Conservation (phyloP, 163 green algal genomes). For the Scenedesmus sp. region DNA sequence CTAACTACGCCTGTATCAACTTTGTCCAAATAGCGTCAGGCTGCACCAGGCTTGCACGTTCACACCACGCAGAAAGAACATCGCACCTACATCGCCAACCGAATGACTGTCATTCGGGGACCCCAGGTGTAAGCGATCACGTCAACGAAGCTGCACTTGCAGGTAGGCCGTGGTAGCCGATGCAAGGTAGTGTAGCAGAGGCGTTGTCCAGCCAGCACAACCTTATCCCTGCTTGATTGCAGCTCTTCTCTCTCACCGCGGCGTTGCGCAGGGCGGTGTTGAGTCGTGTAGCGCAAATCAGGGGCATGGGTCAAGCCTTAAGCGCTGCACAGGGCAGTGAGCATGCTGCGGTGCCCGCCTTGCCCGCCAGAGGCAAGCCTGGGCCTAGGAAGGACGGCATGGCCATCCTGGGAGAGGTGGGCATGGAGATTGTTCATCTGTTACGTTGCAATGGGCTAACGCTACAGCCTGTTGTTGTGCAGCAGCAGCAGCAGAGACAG, state of each 20-base stretch:
- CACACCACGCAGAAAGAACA: too few species aligned
- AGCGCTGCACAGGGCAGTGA: constrained; percentile 7
- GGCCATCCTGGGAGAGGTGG: constrained; percentile 41
- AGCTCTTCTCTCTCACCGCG: not conserved
- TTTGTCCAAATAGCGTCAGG: not conserved
- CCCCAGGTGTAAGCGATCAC: not conserved
- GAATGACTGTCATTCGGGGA: constrained; percentile 1
- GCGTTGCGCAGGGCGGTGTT: not conserved
- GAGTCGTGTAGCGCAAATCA: not conserved
- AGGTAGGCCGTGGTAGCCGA: not conserved
- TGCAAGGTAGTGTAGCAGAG: not conserved
- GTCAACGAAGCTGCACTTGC: not conserved
- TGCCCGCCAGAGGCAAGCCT: constrained; percentile 23
- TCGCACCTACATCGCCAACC: not conserved
- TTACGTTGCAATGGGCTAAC: too few species aligned
- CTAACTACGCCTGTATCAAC: not conserved
- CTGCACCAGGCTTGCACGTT: not conserved
- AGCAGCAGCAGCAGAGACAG: not conserved
- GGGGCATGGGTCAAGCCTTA: constrained; percentile 9
- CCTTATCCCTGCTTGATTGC: not conserved
- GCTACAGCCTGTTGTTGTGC: not conserved
- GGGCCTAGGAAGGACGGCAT: constrained; percentile 25
- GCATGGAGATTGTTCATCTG: not conserved
- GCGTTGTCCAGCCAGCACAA: not conserved
- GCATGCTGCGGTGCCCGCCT: not conserved